Percentiles rank a stretch among this genome's conserved stretches.
Evolutionary conservation across 257 asterid genomes (phyloP).

Genomic region (Echites panduratus): DNA sequence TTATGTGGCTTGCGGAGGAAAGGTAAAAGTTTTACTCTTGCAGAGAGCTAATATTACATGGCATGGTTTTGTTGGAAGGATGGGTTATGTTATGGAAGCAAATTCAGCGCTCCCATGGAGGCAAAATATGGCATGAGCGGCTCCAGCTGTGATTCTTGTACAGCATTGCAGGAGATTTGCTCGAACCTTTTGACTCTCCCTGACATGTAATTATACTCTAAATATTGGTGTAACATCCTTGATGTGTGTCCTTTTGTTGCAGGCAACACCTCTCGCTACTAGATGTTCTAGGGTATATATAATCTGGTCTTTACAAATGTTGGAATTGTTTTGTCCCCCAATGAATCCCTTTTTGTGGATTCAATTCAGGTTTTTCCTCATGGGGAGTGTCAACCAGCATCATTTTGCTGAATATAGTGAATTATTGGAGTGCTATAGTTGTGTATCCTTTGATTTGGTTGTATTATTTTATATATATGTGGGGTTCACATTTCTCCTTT

Average conservation of each 20-base stretch:
- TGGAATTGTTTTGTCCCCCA: neutral
- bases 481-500: neutral
- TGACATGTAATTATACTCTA: constrained; percentile 39
- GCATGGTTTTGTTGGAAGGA: constrained; percentile 31
- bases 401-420: neutral
- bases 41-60: constrained; percentile 27
- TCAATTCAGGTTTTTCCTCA: neutral
- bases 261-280: neutral
- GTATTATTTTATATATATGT: neutral
- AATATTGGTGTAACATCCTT: constrained; percentile 20
- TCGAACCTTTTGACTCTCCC: constrained; percentile 32
- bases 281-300: constrained; percentile 1
- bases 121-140: constrained; percentile 21
- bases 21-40: constrained; percentile 11
- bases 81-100: constrained; percentile 24
- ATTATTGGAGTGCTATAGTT: neutral
- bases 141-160: constrained; percentile 23
- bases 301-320: neutral
- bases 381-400: neutral
- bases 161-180: constrained; percentile 30
- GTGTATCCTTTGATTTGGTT: neutral
- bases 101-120: constrained; percentile 11
- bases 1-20: constrained; percentile 15
- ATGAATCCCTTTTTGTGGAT: constrained; percentile 8
- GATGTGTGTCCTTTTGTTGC: constrained; percentile 6